Evolutionary conservation across 2,329 filamentous ascomycete genomes (phyloP).

Genomic region (Trichoderma guizhouense): DNA sequence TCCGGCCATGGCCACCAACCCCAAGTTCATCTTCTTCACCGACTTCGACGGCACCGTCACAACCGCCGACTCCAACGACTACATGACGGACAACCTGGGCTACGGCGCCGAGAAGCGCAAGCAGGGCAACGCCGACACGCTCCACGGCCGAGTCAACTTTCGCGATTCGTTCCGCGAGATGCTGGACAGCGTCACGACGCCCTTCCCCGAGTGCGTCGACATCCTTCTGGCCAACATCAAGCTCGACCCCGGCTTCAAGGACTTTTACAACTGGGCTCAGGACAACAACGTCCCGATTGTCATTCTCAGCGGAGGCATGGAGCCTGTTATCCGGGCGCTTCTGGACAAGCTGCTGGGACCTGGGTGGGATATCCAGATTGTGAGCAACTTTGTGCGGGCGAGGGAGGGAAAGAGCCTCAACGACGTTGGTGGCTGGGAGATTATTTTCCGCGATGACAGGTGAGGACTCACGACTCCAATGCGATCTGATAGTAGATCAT

Average conservation of each 20-base stretch:
- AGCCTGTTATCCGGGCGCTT: conserved; percentile 81
- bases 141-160: conserved; percentile 69
- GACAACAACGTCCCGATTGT: conserved; percentile 86
- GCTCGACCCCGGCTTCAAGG: conserved; percentile 82
- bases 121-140: conserved; percentile 71
- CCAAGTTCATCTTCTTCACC: conserved; percentile 96
- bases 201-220: conserved; percentile 78
- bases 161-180: conserved; percentile 85
- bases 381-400: conserved; percentile 76
- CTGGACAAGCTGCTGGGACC: conserved; percentile 75
- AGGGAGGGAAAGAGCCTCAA: conserved; percentile 68
- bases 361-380: conserved; percentile 79
- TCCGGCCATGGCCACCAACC: conserved; percentile 62
- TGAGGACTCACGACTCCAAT: conserved; percentile 30
- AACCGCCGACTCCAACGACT: conserved; percentile 62
- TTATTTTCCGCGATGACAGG: conserved; percentile 77
- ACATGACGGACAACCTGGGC: conserved; percentile 86
- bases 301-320: conserved; percentile 89
- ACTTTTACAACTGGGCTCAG: conserved; percentile 81
- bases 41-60: conserved; percentile 98
- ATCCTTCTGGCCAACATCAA: conserved; percentile 78
- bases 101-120: conserved; percentile 71
- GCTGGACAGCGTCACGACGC: conserved; percentile 80
- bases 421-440: conserved; percentile 79
- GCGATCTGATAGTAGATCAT: neutral